Conservation (phyloP, 2,329 filamentous ascomycete genomes). For the Xylogone sp. region DNA sequence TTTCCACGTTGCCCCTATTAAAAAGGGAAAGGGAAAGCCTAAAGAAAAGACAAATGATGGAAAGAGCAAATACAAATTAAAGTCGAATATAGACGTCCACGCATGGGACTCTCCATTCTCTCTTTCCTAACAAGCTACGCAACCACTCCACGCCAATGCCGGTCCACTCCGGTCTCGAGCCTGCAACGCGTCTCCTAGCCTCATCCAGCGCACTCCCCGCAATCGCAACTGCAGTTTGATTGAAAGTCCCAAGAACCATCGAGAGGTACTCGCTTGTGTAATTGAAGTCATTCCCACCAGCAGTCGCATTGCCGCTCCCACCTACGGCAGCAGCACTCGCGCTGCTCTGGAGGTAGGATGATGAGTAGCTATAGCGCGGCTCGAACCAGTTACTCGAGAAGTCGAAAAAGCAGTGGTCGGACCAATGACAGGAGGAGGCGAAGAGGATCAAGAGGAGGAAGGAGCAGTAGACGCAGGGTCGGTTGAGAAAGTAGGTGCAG, state of each 20-base stretch:
- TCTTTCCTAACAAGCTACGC: conserved; percentile 72
- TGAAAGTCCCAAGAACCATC: conserved; percentile 39
- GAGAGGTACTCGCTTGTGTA: background rate
- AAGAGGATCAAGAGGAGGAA: conserved; percentile 93
- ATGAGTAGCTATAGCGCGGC: conserved; percentile 46
- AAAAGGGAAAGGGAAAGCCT: too few species aligned
- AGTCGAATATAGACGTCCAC: conserved; percentile 83
- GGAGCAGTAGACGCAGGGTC: conserved; percentile 97
- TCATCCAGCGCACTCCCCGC: conserved; percentile 65
- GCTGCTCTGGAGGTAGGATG: conserved; percentile 26
- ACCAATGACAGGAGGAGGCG: conserved; percentile 86
- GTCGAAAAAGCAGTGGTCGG: conserved; percentile 89
- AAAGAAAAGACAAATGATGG: too few species aligned
- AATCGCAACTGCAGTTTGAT: conserved; percentile 66
- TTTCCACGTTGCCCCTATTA: too few species aligned
- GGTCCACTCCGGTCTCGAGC: conserved; percentile 62
- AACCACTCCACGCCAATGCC: conserved; percentile 83
- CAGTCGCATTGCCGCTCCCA: background rate
- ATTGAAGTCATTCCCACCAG: conserved; percentile 4
- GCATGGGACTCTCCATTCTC: conserved; percentile 89
- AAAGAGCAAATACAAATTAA: conserved; percentile 30
- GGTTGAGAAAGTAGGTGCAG: conserved; percentile 93
- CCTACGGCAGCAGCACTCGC: background rate
- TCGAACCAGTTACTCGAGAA: conserved; percentile 90
- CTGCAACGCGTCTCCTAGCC: conserved; percentile 42